Percentiles rank a stretch among this genome's conserved stretches.
phyloP scores from a whole-genome alignment of 495 filamentous ascomycete species.

The Sphaerosporella brunnea region DNA sequence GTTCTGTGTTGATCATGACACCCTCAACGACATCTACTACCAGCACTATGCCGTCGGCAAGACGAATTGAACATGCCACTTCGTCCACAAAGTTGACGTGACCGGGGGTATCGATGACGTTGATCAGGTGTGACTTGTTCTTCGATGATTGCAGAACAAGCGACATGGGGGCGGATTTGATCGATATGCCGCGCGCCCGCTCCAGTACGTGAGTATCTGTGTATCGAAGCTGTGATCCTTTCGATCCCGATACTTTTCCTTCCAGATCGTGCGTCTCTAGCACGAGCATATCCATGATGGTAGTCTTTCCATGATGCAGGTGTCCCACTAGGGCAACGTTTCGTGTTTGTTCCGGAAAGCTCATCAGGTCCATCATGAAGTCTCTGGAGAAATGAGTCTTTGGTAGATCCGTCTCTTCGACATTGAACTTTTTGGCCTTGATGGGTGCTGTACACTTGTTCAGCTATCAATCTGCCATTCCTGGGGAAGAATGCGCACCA shows the following conservation, averaged over 20 bases:
- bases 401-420: conserved; percentile 81
- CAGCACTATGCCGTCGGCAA: conserved; percentile 81
- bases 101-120: conserved; percentile 88
- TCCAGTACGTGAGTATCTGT: conserved; percentile 83
- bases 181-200: conserved; percentile 75
- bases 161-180: conserved; percentile 90
- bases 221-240: conserved; percentile 76
- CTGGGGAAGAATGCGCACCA: conserved; percentile 15
- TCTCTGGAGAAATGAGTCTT: conserved; percentile 68
- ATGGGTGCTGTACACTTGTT: conserved; percentile 52
- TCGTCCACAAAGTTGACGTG: conserved; percentile 98
- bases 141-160: conserved; percentile 70
- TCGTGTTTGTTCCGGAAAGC: conserved; percentile 79
- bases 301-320: conserved; percentile 93
- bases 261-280: conserved; percentile 79
- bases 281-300: conserved; percentile 96
- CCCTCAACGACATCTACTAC: conserved; percentile 97
- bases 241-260: conserved; percentile 62
- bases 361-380: conserved; percentile 94
- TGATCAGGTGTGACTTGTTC: conserved; percentile 90
- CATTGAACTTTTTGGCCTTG: conserved; percentile 83
- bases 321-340: conserved; percentile 87
- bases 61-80: conserved; percentile 66
- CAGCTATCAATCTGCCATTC: too few relatives aligned
- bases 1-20: conserved; percentile 88